phyloP scores from a whole-genome alignment of 164 flowering plant species.

The Echeveria elegans region DNA sequence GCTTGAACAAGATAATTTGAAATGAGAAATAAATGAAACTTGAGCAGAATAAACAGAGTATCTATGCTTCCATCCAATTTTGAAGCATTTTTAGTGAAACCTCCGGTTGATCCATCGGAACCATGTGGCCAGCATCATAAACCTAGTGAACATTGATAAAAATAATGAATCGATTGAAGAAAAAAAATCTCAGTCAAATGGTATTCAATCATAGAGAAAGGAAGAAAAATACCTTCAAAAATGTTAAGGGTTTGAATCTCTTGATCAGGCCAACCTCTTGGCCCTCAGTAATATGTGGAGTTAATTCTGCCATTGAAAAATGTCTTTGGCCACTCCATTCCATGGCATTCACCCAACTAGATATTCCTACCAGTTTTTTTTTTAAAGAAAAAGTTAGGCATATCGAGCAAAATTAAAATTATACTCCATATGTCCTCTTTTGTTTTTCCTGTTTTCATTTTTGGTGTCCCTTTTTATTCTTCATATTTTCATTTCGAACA shows the following conservation, averaged over 20 bases:
- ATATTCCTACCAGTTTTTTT: conserved; percentile 30
- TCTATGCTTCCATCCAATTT: conserved; percentile 43
- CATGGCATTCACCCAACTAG: conserved; percentile 79
- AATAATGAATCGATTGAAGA: neutral
- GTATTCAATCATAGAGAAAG: neutral
- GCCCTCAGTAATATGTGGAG: conserved; percentile 54
- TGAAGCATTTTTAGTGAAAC: conserved; percentile 77
- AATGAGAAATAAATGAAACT: too few relatives aligned
- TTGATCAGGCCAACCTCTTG: conserved; percentile 57
- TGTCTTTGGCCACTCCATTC: conserved; percentile 72
- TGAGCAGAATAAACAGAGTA: too few relatives aligned
- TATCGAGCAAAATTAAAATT: too few relatives aligned
- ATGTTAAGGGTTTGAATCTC: conserved; percentile 57
- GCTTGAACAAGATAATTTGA: too few relatives aligned
- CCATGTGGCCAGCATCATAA: conserved; percentile 88
- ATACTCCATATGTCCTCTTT: too few relatives aligned
- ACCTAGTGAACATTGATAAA: conserved; percentile 44
- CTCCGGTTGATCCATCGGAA: conserved; percentile 93
- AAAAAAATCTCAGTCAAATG: neutral
- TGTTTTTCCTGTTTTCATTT: too few relatives aligned
- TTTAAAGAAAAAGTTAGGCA: too few relatives aligned
- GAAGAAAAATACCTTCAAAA: conserved; percentile 54
- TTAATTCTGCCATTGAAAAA: conserved; percentile 34
- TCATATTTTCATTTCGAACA: too few relatives aligned
- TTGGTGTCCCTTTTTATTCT: too few relatives aligned